Base-by-base conservation (phyloP, 805 yeast species). In the Candida tallmaniae region DNA sequence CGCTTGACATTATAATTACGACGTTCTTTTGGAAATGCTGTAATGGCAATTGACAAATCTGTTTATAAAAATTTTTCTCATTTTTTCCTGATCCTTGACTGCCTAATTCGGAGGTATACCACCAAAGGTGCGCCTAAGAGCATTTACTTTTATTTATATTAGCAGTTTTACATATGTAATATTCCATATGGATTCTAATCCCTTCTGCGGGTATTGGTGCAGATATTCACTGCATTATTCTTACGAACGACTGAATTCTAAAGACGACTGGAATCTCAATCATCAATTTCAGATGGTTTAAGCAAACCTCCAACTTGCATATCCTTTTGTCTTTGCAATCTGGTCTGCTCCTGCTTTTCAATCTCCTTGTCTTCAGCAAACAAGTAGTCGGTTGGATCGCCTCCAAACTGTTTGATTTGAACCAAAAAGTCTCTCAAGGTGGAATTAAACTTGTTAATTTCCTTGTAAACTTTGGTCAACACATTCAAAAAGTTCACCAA, bases 241-340 rank as follows among this genome's bases (percentile, higher is more conserved):
- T n/a, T n/a, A n/a, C n/a, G n/a, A n/a, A n/a, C n/a, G n/a, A n/a
- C n/a, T n/a, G n/a, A n/a, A n/a, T n/a, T n/a, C n/a, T n/a, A n/a
- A n/a, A n/a, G n/a, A n/a, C n/a, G n/a, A n/a, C n/a, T 23, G 26
- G 9, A 21, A 13, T 14, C 10, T 20, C 36, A 44, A 52, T 89
- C 96, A 46, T 84, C 96, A 76, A 90, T 74, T 50, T 90, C 98
- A 15, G 94, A 79, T 20, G 98, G 98, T 60, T 88, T 90, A 54
- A 93, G 68, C 56, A 90, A 72, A 32, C 98, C 98, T 50, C 97
- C 97, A 47, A 90, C 83, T 62, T 76, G 78, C 47, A 83, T 68
- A 34, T 95, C 96, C 49, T 75, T 78, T 60, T 86, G 90, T 52
- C 80, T 81, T 48, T 85, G 90, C 40, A 72, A 56, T 54, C 72